phyloP scores from a whole-genome alignment of 805 yeast species.

The Wickerhamomyces queroliae region DNA sequence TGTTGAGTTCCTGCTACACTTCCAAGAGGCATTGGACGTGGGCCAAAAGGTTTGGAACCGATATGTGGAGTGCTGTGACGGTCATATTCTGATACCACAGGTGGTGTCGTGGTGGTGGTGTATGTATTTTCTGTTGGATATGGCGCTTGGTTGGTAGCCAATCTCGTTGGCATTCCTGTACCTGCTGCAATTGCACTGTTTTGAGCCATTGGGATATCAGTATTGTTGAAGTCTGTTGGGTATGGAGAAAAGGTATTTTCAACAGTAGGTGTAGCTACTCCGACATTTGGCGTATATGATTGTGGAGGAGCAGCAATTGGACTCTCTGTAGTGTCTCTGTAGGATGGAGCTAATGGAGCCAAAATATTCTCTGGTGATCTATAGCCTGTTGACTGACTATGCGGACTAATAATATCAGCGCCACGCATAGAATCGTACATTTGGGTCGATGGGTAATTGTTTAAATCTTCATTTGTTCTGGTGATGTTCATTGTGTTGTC shows the following conservation, averaged over 20 bases:
- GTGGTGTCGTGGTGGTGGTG: background rate
- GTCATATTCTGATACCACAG: background rate
- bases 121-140: conserved; percentile 10
- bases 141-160: conserved; percentile 8
- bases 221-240: conserved; percentile 10
- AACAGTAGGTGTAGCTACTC: conserved; percentile 1
- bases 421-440: conserved; percentile 17
- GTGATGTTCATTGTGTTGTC: conserved; percentile 11
- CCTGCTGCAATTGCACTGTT: conserved; percentile 1
- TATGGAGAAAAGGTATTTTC: conserved; percentile 11
- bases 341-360: conserved; percentile 15
- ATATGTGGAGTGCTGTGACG: background rate
- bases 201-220: conserved; percentile 3
- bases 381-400: conserved; percentile 4
- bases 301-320: background rate
- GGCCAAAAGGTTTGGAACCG: conserved; percentile 15
- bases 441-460: conserved; percentile 12
- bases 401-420: conserved; percentile 5
- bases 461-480: conserved; percentile 11
- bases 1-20: background rate
- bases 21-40: conserved; percentile 24
- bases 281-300: conserved; percentile 1
- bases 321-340: conserved; percentile 8
- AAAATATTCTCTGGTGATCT: conserved; percentile 10
- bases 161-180: background rate